phyloP scores from a whole-genome alignment of 345 rosid genomes.

The Syzygium jambos region DNA sequence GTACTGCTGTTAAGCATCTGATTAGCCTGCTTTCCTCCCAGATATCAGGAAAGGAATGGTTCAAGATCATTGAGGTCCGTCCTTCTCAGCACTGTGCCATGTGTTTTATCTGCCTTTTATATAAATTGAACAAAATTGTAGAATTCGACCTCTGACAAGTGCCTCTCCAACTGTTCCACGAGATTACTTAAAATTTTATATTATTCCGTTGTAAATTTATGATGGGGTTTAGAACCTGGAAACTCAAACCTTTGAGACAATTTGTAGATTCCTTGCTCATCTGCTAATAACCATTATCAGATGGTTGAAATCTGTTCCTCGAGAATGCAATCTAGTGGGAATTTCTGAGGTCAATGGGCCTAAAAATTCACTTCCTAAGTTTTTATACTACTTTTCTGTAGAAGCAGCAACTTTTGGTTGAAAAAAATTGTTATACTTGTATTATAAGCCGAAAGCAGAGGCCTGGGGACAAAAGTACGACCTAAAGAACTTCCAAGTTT shows the following conservation, averaged over 20 bases:
- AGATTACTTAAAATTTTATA: background rate
- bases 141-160: background rate
- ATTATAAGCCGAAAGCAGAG: background rate
- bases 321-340: slow-evolving; percentile 9
- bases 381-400: background rate
- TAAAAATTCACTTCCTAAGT: background rate
- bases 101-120: background rate
- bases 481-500: background rate
- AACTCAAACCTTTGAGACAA: background rate
- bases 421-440: background rate
- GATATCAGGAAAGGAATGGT: slow-evolving; percentile 76
- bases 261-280: slow-evolving; percentile 14
- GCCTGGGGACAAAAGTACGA: background rate
- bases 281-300: slow-evolving; percentile 13
- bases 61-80: slow-evolving; percentile 67
- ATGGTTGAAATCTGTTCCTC: slow-evolving; percentile 8
- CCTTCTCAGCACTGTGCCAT: slow-evolving; percentile 1
- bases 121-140: background rate
- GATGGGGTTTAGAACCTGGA: background rate
- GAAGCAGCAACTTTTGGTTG: background rate
- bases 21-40: slow-evolving; percentile 21
- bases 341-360: background rate
- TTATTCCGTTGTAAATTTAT: background rate
- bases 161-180: background rate
- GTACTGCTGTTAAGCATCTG: background rate